Evolutionary conservation across 2,329 filamentous ascomycete genomes (phyloP), one percentile per base, ranked within the genome.

Genomic region (Ascochyta rabiei): DNA sequence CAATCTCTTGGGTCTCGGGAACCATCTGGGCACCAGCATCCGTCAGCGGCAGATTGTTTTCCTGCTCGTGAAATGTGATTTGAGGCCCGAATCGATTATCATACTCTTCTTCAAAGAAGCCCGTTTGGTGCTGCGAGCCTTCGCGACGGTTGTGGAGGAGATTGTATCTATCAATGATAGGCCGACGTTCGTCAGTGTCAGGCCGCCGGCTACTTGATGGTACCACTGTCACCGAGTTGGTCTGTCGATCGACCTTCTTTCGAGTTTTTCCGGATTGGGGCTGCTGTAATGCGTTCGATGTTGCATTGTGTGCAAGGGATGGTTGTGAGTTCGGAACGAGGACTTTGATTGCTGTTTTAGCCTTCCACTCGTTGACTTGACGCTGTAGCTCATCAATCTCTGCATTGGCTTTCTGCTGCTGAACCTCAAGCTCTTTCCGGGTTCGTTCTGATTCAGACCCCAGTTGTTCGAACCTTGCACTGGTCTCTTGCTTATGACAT

Each of bases 231-330:
- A 61, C 45, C 2, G 61, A 60, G 6, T 55, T 48, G 16, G 62
- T 64, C 10, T 61, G 50, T 8, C 67, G 60, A 28, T 57, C 56
- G 19, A 67, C 56, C 26, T 62, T 69, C 53, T 64, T 70, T 43
- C 59, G 63, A 1, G 30, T 23, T 10, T 44, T 68, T 4, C 13
- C 41, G 10, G 10, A 15, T 2, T 48, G 49, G 4, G 16, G 18
- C 13, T 47, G 16, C 12, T 47, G 47, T 12, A 38, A 43, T 13
- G 12, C 16, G 6, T 2, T 34, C 5, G 30, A 26, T 3, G 10
- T 4, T 7, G 7, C 5, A 13, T 4, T n/a, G 1, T 24, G 13
- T 16, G 23, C 21, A 18, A 18, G 12, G 21, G 47, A 23, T 24
- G 24, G 24, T 38, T 53, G n/a, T 38, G 60, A 16, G 16, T 34